These are phyloP conservation scores for Hypomontagnella submonticulosa DNA, from an alignment of 495 filamentous ascomycete species.

Conservation along the genomic window DNA sequence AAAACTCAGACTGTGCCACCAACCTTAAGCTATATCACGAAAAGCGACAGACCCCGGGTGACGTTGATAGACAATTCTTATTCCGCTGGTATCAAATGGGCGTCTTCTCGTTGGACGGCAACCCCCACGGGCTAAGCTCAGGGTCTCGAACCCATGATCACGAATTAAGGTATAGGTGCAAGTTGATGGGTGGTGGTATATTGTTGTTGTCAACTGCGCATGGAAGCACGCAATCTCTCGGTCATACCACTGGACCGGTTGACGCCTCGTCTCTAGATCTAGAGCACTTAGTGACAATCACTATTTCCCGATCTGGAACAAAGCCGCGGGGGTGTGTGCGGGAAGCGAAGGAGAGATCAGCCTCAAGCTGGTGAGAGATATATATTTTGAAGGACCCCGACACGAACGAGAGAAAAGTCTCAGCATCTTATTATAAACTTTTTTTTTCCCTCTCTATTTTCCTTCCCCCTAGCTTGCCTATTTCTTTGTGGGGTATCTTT, in stretches of 20 bases:
- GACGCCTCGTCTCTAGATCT: constrained; percentile 18
- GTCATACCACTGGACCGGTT: constrained; percentile 32
- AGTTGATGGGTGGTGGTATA: constrained; percentile 31
- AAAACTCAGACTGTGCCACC: constrained; percentile 10
- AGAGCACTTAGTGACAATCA: constrained; percentile 23
- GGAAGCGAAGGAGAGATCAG: constrained; percentile 7
- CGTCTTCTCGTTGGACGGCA: constrained; percentile 15
- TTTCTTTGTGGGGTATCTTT: constrained; percentile 31
- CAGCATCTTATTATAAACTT: constrained; percentile 18
- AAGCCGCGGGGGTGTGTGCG: not conserved
- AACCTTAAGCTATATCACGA: not conserved
- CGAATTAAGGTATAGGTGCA: constrained; percentile 31
- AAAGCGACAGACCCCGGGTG: constrained; percentile 15
- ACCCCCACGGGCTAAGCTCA: constrained; percentile 45
- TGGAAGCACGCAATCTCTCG: constrained; percentile 43
- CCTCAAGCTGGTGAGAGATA: constrained; percentile 1
- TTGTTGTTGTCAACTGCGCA: constrained; percentile 31
- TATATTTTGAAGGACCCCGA: constrained; percentile 13
- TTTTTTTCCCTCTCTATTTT: constrained; percentile 14
- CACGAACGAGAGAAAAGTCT: not conserved
- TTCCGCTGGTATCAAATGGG: constrained; percentile 18
- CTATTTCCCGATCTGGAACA: constrained; percentile 30
- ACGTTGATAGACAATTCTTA: constrained; percentile 12
- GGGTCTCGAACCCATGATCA: constrained; percentile 40
- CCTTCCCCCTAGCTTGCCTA: constrained; percentile 13